Conservation (phyloP, 495 filamentous ascomycete species). For the Pseudoneurospora amorphoporcata region DNA sequence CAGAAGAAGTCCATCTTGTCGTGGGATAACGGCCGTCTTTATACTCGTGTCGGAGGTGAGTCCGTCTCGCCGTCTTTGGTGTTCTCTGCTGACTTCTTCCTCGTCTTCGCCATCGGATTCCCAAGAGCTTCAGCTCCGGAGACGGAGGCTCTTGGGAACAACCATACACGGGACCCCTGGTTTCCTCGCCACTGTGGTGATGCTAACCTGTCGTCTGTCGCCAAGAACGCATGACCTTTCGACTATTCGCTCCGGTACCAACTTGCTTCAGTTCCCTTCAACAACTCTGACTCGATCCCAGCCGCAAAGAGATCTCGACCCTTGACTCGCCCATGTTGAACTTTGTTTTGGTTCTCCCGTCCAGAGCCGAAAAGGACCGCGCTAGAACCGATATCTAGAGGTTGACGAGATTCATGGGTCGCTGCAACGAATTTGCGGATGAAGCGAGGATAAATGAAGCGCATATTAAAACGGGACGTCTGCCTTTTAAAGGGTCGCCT, state of each 20-base stretch:
- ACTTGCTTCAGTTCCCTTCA: not conserved
- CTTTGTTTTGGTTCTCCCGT: not conserved
- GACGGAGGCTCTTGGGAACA: not conserved
- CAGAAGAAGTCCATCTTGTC: conserved; percentile 18
- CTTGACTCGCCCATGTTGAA: not conserved
- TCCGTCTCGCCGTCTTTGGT: not conserved
- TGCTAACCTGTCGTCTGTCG: not conserved
- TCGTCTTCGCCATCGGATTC: not conserved
- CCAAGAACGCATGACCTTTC: not conserved
- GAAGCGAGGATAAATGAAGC: conserved; percentile 42
- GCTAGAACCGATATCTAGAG: not conserved
- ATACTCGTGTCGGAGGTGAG: conserved; percentile 14
- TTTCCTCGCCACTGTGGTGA: not conserved
- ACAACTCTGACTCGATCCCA: not conserved
- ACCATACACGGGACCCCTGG: not conserved
- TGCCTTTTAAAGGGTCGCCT: conserved; percentile 22
- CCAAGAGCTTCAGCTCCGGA: not conserved
- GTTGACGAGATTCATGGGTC: conserved; percentile 11
- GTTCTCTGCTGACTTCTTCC: not conserved
- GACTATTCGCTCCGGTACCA: not conserved
- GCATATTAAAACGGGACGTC: conserved; percentile 32
- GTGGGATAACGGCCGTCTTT: conserved; percentile 21
- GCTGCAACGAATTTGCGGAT: conserved; percentile 35
- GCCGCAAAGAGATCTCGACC: not conserved
- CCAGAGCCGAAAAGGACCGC: not conserved